These are phyloP conservation scores for Pholiota molesta DNA, from an alignment of 768 basidiomycete genomes.

Conservation along the genomic window DNA sequence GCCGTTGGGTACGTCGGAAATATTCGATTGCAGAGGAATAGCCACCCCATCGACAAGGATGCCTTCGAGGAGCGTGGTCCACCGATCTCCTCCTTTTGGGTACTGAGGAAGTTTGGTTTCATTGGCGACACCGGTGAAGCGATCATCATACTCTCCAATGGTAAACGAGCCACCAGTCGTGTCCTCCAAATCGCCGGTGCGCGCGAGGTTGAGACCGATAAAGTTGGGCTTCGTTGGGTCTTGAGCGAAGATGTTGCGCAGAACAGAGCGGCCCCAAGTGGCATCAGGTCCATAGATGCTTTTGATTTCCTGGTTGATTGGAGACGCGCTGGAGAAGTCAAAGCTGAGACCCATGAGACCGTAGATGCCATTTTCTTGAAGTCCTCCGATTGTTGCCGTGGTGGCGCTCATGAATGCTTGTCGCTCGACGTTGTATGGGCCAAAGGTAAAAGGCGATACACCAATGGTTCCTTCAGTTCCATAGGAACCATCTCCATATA, in stretches of 20 bases:
- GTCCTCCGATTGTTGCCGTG: constrained; percentile 15
- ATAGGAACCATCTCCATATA: constrained; percentile 40
- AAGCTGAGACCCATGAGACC: constrained; percentile 40
- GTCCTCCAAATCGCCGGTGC: constrained; percentile 41
- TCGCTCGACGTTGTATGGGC: constrained; percentile 28
- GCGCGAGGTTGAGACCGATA: constrained; percentile 45
- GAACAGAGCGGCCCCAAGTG: constrained; percentile 37
- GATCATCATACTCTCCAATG: constrained; percentile 44
- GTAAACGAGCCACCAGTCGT: constrained; percentile 43
- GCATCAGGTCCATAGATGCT: constrained; percentile 26
- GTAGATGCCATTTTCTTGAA: constrained; percentile 28
- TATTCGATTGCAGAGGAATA: constrained; percentile 31
- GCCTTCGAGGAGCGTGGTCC: constrained; percentile 45
- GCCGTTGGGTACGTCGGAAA: constrained; percentile 31
- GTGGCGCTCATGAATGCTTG: constrained; percentile 37
- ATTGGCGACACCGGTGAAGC: constrained; percentile 31
- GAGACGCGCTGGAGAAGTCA: constrained; percentile 30
- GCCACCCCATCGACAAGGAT: constrained; percentile 36
- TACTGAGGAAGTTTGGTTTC: constrained; percentile 35
- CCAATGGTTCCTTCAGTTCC: constrained; percentile 37
- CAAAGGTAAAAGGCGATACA: constrained; percentile 33
- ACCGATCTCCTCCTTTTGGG: constrained; percentile 37
- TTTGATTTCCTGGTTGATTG: constrained; percentile 30
- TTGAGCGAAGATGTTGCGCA: constrained; percentile 43
- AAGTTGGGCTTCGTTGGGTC: constrained; percentile 37